Percentiles rank a stretch among this genome's conserved stretches.
Evolutionary conservation across 768 basidiomycete genomes (phyloP).

Genomic region (Omphalotus guepiniiformis): DNA sequence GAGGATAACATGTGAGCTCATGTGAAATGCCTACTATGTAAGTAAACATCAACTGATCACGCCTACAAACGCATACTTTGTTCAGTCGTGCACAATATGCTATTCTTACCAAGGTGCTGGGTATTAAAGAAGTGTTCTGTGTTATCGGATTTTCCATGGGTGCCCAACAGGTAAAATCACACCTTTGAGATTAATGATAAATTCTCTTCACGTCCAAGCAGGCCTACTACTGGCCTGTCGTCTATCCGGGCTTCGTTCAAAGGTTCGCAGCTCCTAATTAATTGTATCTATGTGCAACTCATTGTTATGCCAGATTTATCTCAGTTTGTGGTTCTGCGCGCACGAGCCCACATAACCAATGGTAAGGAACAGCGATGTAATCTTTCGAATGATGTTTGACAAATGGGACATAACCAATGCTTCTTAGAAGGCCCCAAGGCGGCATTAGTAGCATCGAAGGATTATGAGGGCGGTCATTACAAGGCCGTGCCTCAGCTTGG

Average conservation of each 20-base stretch:
- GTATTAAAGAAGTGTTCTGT: conserved; percentile 38
- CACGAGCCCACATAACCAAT: conserved; percentile 52
- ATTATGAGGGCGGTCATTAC: conserved; percentile 54
- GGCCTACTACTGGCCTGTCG: conserved; percentile 54
- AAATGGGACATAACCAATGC: conserved; percentile 15
- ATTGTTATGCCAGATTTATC: conserved; percentile 36
- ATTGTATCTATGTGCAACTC: background rate
- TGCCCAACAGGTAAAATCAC: conserved; percentile 40
- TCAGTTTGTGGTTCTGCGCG: conserved; percentile 50
- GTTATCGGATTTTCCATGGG: conserved; percentile 61
- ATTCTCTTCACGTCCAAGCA: conserved; percentile 17
- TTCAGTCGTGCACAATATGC: conserved; percentile 49
- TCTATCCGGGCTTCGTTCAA: conserved; percentile 53
- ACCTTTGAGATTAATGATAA: background rate
- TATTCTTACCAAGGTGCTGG: conserved; percentile 45
- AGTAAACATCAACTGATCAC: background rate
- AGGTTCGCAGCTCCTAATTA: conserved; percentile 23
- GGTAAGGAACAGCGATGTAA: too few species aligned
- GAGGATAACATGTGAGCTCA: conserved; percentile 53
- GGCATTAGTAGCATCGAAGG: conserved; percentile 48
- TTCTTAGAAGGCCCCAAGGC: conserved; percentile 59
- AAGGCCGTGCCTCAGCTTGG: conserved; percentile 41
- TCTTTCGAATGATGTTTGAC: background rate
- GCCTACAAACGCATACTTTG: too few species aligned
- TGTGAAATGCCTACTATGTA: background rate